Evolutionary conservation across 371 early-diverging fungal genomes (phyloP), one percentile per base, ranked within the genome.

Genomic region (Zychaea mexicana): DNA sequence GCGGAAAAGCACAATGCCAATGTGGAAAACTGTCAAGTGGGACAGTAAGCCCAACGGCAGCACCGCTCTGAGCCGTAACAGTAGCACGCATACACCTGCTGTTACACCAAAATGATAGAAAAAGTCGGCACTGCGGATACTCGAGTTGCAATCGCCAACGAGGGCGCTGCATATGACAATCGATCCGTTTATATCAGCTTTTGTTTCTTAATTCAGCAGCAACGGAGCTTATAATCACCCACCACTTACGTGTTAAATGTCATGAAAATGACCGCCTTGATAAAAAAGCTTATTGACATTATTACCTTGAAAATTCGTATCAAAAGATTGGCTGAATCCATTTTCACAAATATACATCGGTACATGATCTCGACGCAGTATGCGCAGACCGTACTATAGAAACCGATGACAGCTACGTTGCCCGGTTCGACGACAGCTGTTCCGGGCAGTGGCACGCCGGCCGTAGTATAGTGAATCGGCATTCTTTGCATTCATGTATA

Each of bases 41-140:
- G 39, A 60, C 38, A 61, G 60, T 62, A 63, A 70, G 7, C 67
- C 42, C 10, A 60, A n/a, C 9, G 81, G 71, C 13, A 72, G 52
- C 31, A 81, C 66, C 0, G 76, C 65, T 2, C 68, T 67, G 2
- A 77, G 72, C 47, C 81, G 62, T 24, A 61, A 53, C 2, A 74
- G 38, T 31, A 81, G 39, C 12, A 81, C 76, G 12, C 32, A 31
- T 0, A 61, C 66, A 27, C 81, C 81, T n/a, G 73, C 71, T n/a
- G 65, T 32, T 74, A 78, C 74, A 30, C 71, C 62, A 9, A 74
- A 2, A 47, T 81, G 81, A 42, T 69, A 81, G 21, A 76, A 71
- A 17, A 74, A 32, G 61, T 78, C 81, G 1, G 73, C 76, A 1
- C 61, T 15, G 56, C 69, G 64, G 2, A 70, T 68, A 5, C 47